phyloP scores from a whole-genome alignment of 805 yeast genomes.

The Saccharomycopsis vini region DNA sequence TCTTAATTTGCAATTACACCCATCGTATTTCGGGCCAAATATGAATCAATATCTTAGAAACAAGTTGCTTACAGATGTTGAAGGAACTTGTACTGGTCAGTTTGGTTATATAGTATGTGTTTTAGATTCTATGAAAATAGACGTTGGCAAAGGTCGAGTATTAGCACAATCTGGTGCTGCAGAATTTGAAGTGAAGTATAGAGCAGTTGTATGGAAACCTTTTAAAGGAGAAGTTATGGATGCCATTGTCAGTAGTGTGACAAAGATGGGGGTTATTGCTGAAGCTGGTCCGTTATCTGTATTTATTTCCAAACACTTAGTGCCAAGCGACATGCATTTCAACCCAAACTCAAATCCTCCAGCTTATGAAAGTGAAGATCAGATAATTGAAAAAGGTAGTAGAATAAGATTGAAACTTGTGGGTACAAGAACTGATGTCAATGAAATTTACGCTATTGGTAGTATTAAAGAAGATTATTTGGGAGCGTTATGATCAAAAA shows the following conservation, averaged over 20 bases:
- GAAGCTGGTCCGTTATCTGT: constrained; percentile 96
- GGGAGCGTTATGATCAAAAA: constrained; percentile 77
- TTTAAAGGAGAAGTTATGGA: constrained; percentile 98
- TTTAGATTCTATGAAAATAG: constrained; percentile 86
- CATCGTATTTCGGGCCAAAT: constrained; percentile 95
- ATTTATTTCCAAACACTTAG: constrained; percentile 88
- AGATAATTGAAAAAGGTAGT: constrained; percentile 88
- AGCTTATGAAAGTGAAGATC: constrained; percentile 93
- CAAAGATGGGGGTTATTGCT: constrained; percentile 92
- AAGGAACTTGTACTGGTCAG: constrained; percentile 98
- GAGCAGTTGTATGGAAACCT: constrained; percentile 97
- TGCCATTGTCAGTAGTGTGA: constrained; percentile 89
- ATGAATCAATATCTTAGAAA: constrained; percentile 91
- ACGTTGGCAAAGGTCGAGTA: constrained; percentile 89
- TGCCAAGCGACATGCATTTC: constrained; percentile 87
- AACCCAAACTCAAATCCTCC: constrained; percentile 97
- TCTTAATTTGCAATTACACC: constrained; percentile 86
- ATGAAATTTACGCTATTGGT: constrained; percentile 95
- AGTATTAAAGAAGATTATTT: constrained; percentile 95
- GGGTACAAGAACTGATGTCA: constrained; percentile 95
- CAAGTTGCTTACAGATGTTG: constrained; percentile 88
- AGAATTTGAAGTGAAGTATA: constrained; percentile 89
- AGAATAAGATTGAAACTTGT: constrained; percentile 91
- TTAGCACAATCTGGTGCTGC: constrained; percentile 91
- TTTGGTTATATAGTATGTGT: constrained; percentile 97